Percentiles rank a stretch among this genome's conserved stretches.
These are phyloP conservation scores for Albugo laibachii DNA, from an alignment of 352 stramenopile genomes.

Conservation along the genomic window DNA sequence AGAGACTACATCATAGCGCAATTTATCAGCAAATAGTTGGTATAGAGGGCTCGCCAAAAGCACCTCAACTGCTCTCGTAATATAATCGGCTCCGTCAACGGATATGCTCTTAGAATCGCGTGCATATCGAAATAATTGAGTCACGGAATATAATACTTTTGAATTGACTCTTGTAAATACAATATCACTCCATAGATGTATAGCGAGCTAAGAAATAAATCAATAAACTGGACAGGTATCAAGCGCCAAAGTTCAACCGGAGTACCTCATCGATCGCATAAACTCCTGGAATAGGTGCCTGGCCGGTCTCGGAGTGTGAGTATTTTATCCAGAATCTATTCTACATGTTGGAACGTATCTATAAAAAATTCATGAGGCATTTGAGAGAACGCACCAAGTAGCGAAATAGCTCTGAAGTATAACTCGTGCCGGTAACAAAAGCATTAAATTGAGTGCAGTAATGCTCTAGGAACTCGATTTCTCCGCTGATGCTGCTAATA, in stretches of 20 bases:
- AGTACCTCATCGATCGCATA: slow-evolving; percentile 63
- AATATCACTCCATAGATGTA: slow-evolving; percentile 75
- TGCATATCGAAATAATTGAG: slow-evolving; percentile 39
- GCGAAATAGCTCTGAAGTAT: slow-evolving; percentile 68
- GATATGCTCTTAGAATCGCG: slow-evolving; percentile 28
- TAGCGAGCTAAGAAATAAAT: slow-evolving; percentile 27
- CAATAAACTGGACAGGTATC: neutral
- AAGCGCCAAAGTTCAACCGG: neutral
- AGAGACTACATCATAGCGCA: slow-evolving; percentile 29
- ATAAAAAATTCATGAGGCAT: neutral
- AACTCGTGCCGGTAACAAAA: slow-evolving; percentile 49
- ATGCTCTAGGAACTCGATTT: slow-evolving; percentile 37
- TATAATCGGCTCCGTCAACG: slow-evolving; percentile 52
- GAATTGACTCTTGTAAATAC: slow-evolving; percentile 51
- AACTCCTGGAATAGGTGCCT: slow-evolving; percentile 62
- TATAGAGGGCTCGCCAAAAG: neutral
- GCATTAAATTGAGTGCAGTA: slow-evolving; percentile 54
- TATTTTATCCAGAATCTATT: slow-evolving; percentile 80
- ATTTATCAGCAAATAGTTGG: neutral
- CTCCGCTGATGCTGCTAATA: slow-evolving; percentile 29
- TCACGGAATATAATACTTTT: slow-evolving; percentile 32
- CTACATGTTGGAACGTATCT: slow-evolving; percentile 5
- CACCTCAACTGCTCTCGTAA: slow-evolving; percentile 52
- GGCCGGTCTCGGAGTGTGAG: slow-evolving; percentile 64
- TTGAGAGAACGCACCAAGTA: slow-evolving; percentile 26